Percentiles rank a stretch among this genome's conserved stretches.
Conservation (phyloP, 805 yeast species). For the Metschnikowia aberdeeniae region DNA sequence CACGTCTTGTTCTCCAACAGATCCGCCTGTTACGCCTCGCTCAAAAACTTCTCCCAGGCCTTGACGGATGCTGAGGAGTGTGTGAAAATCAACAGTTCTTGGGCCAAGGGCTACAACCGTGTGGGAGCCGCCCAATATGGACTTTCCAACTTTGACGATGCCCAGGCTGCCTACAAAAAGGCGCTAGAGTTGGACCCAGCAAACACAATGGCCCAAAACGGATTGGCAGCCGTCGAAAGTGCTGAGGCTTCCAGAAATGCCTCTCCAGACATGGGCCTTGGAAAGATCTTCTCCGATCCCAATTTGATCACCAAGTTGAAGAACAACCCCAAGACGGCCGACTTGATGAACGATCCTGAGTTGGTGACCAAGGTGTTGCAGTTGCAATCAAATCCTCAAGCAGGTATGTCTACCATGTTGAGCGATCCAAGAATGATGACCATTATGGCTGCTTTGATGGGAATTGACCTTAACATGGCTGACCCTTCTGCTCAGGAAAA, state of each 20-base stretch:
- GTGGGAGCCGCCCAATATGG: constrained; percentile 92
- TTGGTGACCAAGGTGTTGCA: constrained; percentile 65
- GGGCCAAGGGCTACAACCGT: constrained; percentile 96
- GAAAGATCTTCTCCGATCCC: constrained; percentile 77
- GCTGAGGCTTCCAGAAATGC: constrained; percentile 51
- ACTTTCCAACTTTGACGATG: constrained; percentile 72
- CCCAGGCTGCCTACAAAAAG: constrained; percentile 65
- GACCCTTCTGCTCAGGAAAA: constrained; percentile 12
- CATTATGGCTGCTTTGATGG: constrained; percentile 79
- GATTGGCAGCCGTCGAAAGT: constrained; percentile 64
- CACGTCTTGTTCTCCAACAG: constrained; percentile 93
- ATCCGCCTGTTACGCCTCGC: constrained; percentile 85
- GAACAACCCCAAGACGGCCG: constrained; percentile 82
- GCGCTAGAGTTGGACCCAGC: constrained; percentile 76
- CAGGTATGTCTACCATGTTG: constrained; percentile 64
- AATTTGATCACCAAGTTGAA: constrained; percentile 68
- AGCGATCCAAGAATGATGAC: constrained; percentile 86
- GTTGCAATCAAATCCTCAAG: constrained; percentile 69
- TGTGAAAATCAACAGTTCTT: constrained; percentile 70
- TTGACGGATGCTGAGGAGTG: constrained; percentile 82
- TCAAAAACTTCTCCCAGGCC: constrained; percentile 70
- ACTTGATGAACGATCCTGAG: constrained; percentile 80
- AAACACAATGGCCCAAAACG: constrained; percentile 85
- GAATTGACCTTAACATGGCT: constrained; percentile 62
- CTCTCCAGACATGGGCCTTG: constrained; percentile 72